Evolutionary conservation across 768 basidiomycete species (phyloP).

Genomic region (Wakefieldia striispora): DNA sequence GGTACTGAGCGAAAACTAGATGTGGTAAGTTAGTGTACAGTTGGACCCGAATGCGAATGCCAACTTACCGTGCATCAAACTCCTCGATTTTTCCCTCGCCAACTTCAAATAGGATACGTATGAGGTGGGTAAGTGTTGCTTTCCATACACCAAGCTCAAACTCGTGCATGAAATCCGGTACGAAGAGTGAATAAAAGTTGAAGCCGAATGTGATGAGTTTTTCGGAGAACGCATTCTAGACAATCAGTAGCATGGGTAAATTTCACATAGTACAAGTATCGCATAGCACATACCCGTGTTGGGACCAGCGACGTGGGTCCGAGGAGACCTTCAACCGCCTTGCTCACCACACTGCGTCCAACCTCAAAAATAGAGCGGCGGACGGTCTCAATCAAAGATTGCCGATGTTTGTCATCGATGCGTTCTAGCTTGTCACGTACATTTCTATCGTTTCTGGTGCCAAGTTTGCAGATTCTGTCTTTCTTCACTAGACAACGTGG

Average conservation of each 20-base stretch:
- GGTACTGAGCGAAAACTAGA: slow-evolving; percentile 20
- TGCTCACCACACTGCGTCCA: background rate
- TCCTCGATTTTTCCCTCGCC: too few species aligned
- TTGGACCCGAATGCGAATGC: too few species aligned
- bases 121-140: slow-evolving; percentile 33
- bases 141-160: slow-evolving; percentile 36
- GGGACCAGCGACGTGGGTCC: slow-evolving; percentile 12
- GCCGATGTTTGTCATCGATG: slow-evolving; percentile 31
- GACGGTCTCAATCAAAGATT: slow-evolving; percentile 34
- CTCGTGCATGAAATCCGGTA: slow-evolving; percentile 31
- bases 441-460: background rate
- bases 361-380: slow-evolving; percentile 33
- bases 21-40: too few species aligned
- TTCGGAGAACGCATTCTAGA: slow-evolving; percentile 31
- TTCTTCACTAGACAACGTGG: too few species aligned
- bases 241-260: background rate
- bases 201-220: slow-evolving; percentile 15
- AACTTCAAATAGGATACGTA: slow-evolving; percentile 27
- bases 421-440: slow-evolving; percentile 18
- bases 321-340: background rate
- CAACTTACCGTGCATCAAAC: too few species aligned
- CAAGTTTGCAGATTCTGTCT: background rate
- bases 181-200: slow-evolving; percentile 24
- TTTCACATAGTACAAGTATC: too few species aligned
- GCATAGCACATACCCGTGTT: too few species aligned